These are phyloP conservation scores for Suillus spraguei DNA, from an alignment of 768 basidiomycete species.

Conservation along the genomic window DNA sequence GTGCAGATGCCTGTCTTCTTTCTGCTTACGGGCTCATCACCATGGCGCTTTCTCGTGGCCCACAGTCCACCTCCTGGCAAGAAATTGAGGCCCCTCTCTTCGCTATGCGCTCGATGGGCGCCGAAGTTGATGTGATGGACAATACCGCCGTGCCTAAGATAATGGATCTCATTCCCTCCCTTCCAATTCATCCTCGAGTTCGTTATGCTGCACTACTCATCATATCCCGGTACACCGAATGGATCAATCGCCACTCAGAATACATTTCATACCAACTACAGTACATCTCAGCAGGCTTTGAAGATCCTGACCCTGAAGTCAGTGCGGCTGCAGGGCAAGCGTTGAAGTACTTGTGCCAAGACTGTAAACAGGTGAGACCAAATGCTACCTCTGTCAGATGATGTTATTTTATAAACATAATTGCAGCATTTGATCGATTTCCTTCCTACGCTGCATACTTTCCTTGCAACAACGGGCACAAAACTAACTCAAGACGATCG, in stretches of 20 bases:
- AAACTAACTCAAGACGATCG: constrained; percentile 87
- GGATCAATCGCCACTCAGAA: constrained; percentile 88
- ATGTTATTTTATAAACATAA: constrained; percentile 13
- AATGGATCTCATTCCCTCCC: constrained; percentile 89
- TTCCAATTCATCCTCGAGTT: constrained; percentile 88
- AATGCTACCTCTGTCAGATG: background rate
- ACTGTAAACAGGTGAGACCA: constrained; percentile 78
- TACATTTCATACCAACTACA: constrained; percentile 86
- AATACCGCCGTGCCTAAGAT: constrained; percentile 91
- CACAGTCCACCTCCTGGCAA: constrained; percentile 79
- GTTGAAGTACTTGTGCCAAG: constrained; percentile 94
- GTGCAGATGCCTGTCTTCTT: constrained; percentile 81
- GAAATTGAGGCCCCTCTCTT: constrained; percentile 97
- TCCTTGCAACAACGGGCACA: constrained; percentile 76
- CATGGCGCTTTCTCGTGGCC: constrained; percentile 62
- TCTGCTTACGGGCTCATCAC: constrained; percentile 83
- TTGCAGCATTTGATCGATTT: constrained; percentile 86
- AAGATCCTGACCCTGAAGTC: constrained; percentile 78
- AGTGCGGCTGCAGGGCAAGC: constrained; percentile 94
- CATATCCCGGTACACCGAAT: constrained; percentile 94
- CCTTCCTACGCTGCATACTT: constrained; percentile 88
- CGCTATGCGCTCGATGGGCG: constrained; percentile 98
- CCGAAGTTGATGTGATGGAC: constrained; percentile 83
- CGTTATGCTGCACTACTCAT: constrained; percentile 96
- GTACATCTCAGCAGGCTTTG: constrained; percentile 92